Evolutionary conservation across 805 yeast species (phyloP).

Genomic region (Lipomyces mesembrius): DNA sequence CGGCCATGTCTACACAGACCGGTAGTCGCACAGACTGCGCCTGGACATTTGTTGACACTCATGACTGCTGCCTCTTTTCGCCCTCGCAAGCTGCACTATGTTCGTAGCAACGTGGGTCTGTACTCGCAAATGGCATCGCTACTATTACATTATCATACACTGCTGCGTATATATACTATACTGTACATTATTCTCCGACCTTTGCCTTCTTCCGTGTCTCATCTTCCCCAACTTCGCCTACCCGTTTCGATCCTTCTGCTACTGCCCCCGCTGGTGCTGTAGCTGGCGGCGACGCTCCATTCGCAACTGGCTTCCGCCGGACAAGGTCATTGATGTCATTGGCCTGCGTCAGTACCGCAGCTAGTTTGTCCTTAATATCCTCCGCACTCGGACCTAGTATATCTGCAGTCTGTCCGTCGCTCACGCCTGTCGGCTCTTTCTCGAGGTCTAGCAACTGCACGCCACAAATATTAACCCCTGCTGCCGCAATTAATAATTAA

Average conservation of each 20-base stretch:
- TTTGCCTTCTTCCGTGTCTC: slow-evolving; percentile 1
- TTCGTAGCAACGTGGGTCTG: too few species aligned
- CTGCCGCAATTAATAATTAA: not conserved
- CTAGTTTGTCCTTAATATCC: slow-evolving; percentile 16
- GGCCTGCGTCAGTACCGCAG: slow-evolving; percentile 27
- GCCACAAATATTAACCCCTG: not conserved
- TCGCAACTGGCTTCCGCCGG: slow-evolving; percentile 22
- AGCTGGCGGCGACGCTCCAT: slow-evolving; percentile 5
- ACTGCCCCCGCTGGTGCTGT: not conserved
- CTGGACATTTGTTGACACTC: not conserved
- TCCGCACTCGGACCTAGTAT: slow-evolving; percentile 16
- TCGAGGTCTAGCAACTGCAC: slow-evolving; percentile 5
- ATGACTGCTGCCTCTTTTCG: not conserved
- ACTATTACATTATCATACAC: not conserved
- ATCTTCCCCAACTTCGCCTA: not conserved
- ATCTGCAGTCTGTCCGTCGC: slow-evolving; percentile 1
- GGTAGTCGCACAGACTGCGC: not conserved
- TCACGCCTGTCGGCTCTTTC: not conserved
- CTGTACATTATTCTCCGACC: not conserved
- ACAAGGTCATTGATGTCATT: slow-evolving; percentile 33
- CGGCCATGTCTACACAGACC: not conserved
- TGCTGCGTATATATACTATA: not conserved
- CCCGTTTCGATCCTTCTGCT: not conserved
- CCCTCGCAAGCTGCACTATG: not conserved
- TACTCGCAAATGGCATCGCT: too few species aligned